A percentile compares a stretch with the other conserved stretches of the same genome.
phyloP scores from a whole-genome alignment of 1,139 yeast genomes.

The Geotrichum macrosporum region DNA sequence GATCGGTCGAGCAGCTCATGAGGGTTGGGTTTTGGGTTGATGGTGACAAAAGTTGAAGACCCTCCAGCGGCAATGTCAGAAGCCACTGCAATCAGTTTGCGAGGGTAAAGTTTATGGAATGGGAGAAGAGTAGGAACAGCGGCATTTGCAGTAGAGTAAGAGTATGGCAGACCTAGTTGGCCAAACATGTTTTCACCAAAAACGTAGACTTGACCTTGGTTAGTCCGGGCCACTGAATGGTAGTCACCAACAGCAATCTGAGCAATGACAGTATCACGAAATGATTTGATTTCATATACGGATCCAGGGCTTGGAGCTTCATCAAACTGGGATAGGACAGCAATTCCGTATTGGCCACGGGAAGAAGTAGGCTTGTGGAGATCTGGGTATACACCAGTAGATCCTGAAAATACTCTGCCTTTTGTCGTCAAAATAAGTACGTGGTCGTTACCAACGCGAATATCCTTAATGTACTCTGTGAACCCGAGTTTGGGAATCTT shows the following conservation, averaged over 20 bases:
- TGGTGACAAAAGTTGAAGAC: slow-evolving; percentile 52
- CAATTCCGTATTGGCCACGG: slow-evolving; percentile 80
- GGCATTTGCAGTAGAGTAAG: slow-evolving; percentile 58
- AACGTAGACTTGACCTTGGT: slow-evolving; percentile 61
- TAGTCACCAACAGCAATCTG: slow-evolving; percentile 68
- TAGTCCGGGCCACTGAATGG: slow-evolving; percentile 67
- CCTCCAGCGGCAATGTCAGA: slow-evolving; percentile 62
- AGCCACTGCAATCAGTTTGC: slow-evolving; percentile 25
- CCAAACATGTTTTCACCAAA: slow-evolving; percentile 86
- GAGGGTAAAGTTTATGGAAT: slow-evolving; percentile 41
- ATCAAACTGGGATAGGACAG: slow-evolving; percentile 62
- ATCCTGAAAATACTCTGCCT: slow-evolving; percentile 63
- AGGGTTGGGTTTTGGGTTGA: slow-evolving; percentile 24
- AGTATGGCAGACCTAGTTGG: slow-evolving; percentile 71
- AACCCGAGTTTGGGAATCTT: slow-evolving; percentile 33
- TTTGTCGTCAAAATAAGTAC: slow-evolving; percentile 54
- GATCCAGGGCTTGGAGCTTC: slow-evolving; percentile 44
- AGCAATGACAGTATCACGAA: slow-evolving; percentile 40
- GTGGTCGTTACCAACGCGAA: slow-evolving; percentile 64
- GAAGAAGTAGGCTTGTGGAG: slow-evolving; percentile 41
- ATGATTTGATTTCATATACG: slow-evolving; percentile 37
- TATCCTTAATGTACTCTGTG: slow-evolving; percentile 48
- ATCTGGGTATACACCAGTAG: slow-evolving; percentile 44
- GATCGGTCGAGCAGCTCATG: slow-evolving; percentile 23
- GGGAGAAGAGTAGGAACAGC: slow-evolving; percentile 63